Percentiles rank a stretch among this genome's conserved stretches.
Conservation (phyloP, 805 yeast genomes). For the Sugiyamaella americana region DNA sequence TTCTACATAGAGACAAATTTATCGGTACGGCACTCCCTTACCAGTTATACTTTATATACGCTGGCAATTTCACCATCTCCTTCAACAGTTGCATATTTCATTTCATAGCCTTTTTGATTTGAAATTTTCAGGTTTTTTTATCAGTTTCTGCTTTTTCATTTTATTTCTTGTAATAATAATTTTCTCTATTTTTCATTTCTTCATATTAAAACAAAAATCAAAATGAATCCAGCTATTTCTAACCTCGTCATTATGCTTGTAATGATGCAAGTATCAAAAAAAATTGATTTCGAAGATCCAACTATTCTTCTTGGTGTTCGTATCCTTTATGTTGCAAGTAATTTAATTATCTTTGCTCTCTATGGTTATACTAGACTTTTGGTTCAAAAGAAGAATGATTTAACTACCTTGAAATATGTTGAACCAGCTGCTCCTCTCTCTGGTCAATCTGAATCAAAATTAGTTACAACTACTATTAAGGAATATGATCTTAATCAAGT, state of each 20-base stretch:
- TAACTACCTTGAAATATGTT: conserved; percentile 86
- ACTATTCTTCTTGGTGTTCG: conserved; percentile 67
- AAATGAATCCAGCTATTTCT: conserved; percentile 82
- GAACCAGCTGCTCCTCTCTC: conserved; percentile 75
- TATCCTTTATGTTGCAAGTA: conserved; percentile 61
- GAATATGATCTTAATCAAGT: conserved; percentile 92
- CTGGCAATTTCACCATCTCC: no score
- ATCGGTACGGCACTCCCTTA: no score
- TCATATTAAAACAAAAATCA: conserved; percentile 8
- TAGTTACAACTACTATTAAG: conserved; percentile 85
- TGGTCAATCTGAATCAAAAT: conserved; percentile 61
- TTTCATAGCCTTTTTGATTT: no score
- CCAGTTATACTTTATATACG: no score
- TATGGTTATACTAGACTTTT: conserved; percentile 58
- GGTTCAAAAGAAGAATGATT: conserved; percentile 69
- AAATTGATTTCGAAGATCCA: conserved; percentile 84
- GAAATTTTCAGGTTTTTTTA: no score
- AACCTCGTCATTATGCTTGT: conserved; percentile 86
- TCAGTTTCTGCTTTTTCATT: no score
- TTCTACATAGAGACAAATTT: no score
- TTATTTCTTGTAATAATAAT: no score
- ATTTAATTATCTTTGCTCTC: conserved; percentile 54
- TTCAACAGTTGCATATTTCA: no score
- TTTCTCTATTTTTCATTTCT: no score
- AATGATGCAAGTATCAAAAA: conserved; percentile 93